Evolutionary conservation across 164 flowering plant species (phyloP).

Genomic region (Macadamia tetraphylla): DNA sequence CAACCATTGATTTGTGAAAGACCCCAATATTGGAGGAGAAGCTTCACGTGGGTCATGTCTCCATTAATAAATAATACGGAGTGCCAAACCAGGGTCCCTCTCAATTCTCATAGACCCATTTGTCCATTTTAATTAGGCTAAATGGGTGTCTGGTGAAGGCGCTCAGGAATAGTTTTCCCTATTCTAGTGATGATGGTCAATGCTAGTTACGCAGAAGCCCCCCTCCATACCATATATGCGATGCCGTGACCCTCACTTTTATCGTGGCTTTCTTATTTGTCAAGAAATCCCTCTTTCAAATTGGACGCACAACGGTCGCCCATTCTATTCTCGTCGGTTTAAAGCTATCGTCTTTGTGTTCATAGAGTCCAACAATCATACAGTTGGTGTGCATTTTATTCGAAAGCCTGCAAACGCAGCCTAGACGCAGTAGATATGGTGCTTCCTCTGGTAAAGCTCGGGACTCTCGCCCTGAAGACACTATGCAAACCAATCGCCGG

Average conservation of each 20-base stretch:
- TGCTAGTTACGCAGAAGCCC: too few relatives aligned
- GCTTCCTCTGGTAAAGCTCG: constrained; percentile 79
- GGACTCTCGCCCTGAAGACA: constrained; percentile 74
- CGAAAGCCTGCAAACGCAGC: background rate
- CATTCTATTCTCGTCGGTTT: background rate
- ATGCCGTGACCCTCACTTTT: background rate
- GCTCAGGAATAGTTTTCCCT: too few relatives aligned
- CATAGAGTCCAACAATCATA: constrained; percentile 7
- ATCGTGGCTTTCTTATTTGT: constrained; percentile 6
- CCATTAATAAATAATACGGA: too few relatives aligned
- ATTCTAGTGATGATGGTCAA: too few relatives aligned
- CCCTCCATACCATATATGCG: too few relatives aligned
- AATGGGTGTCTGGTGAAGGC: too few relatives aligned
- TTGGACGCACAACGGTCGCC: background rate
- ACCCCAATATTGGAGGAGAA: too few relatives aligned
- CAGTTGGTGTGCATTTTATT: background rate
- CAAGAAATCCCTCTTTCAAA: constrained; percentile 10
- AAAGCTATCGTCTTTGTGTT: background rate
- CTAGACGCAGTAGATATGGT: constrained; percentile 32
- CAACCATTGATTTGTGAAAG: too few relatives aligned
- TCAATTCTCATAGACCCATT: too few relatives aligned
- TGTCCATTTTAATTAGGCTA: too few relatives aligned
- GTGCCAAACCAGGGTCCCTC: too few relatives aligned
- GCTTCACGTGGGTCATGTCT: too few relatives aligned
- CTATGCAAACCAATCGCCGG: constrained; percentile 70